A percentile compares a stretch with the other conserved stretches of the same genome.
phyloP scores from a whole-genome alignment of 163 green algal species.

The Trebouxia gelatinosa region DNA sequence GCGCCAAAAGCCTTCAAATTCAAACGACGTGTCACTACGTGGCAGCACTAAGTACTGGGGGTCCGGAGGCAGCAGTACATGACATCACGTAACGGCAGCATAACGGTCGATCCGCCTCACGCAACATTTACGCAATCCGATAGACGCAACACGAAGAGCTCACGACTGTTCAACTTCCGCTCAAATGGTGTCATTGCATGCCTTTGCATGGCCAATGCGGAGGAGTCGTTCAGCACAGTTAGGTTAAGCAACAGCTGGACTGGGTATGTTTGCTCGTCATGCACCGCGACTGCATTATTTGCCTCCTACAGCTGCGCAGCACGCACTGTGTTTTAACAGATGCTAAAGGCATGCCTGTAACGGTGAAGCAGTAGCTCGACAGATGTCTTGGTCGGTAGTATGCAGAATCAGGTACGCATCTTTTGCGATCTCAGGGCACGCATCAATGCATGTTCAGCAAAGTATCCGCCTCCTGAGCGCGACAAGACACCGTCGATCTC shows the following conservation, averaged over 20 bases:
- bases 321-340: neutral
- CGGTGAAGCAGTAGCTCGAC: neutral
- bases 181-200: neutral
- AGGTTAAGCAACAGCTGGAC: neutral
- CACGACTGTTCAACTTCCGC: neutral
- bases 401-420: neutral
- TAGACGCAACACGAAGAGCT: neutral
- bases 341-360: neutral
- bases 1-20: neutral
- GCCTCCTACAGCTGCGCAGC: neutral
- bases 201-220: neutral
- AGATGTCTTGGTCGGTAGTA: neutral
- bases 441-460: neutral
- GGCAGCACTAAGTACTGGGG: slow-evolving; percentile 3
- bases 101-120: no score
- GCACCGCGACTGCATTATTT: neutral
- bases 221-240: neutral
- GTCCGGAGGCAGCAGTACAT: no score
- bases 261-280: neutral
- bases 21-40: neutral
- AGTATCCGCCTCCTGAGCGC: neutral
- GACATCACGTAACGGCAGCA: no score
- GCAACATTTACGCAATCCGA: neutral
- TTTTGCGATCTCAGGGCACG: neutral
- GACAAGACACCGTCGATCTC: no score